Base-by-base conservation (phyloP, 306 rosid species). In the Malus orientalis region DNA sequence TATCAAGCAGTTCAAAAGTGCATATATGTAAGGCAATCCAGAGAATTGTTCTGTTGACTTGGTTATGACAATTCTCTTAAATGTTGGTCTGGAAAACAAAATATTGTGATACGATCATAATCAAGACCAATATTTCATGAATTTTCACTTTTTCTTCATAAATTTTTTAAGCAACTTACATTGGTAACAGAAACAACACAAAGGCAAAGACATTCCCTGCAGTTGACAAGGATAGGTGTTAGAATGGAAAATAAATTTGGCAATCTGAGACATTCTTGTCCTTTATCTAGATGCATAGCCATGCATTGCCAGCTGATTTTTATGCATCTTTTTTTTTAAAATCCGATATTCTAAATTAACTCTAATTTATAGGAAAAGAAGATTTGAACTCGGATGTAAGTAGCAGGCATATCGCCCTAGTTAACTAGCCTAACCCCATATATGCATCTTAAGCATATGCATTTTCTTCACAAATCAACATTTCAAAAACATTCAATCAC, bases 11-110 rank as follows among this genome's bases (percentile, higher is more conserved):
- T 74, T 85, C 70, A 82, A n/a, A 62, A 85, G 38, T 16, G 84
- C 77, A 71, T 82, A 85, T 27, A 82, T 42, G 66, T 82, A 85
- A 58, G 86, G 89, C 80, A 85, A 65, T 53, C 82, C 84, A 2
- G 86, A 82, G 42, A 85, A 85, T 45, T 82, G 84, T 74, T 85
- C 82, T 44, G 84, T 85, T 27, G 89, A 80, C 2, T 59, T 73
- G 70, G 80, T 82, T 77, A 73, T 77, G 54, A 85, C 70, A 22
- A 85, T 82, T 76, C 84, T 82, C 80, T 47, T 76, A 29, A 82
- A 85, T 60, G 86, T 85, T 45, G 84, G 84, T 71, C 86, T 85
- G 80, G 20, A 63, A 61, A 33, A 57, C 68, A 63, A 53, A 42
- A 47, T 0, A 62, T n/a, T 1, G 11, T 62, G 36, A 27, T 53